Percentiles rank a stretch among this genome's conserved stretches.
phyloP scores from a whole-genome alignment of 352 stramenopile genomes.

The Phytophthora nicotianae region DNA sequence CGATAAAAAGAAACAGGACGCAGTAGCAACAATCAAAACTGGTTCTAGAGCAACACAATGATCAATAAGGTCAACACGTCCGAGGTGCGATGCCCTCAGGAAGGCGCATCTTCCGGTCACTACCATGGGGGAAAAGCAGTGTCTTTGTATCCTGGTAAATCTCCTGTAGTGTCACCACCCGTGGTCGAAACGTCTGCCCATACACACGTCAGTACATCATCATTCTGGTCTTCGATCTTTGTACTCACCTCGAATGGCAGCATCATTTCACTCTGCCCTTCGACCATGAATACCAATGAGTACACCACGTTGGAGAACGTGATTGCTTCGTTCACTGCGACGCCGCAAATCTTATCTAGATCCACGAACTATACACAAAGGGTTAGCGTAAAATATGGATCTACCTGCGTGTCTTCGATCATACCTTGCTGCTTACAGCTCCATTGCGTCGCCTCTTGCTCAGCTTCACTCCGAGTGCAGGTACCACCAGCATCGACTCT shows the following conservation, averaged over 20 bases:
- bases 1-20: conserved; percentile 13
- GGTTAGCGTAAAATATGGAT: neutral
- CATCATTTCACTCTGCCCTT: conserved; percentile 68
- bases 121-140: conserved; percentile 59
- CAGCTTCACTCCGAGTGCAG: conserved; percentile 75
- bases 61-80: conserved; percentile 10
- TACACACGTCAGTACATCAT: neutral
- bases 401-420: neutral
- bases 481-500: conserved; percentile 84
- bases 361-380: conserved; percentile 31
- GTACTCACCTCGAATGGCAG: conserved; percentile 73
- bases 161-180: conserved; percentile 69
- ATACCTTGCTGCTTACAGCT: conserved; percentile 28
- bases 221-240: neutral
- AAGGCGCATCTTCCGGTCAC: conserved; percentile 49
- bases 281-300: conserved; percentile 80
- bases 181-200: conserved; percentile 67
- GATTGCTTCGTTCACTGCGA: conserved; percentile 86
- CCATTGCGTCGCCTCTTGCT: conserved; percentile 61
- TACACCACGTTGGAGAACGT: conserved; percentile 83
- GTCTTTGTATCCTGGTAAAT: conserved; percentile 65
- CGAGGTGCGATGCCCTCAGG: conserved; percentile 27
- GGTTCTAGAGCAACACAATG: conserved; percentile 8
- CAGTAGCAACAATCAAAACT: conserved; percentile 20
- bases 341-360: conserved; percentile 55